Conservation (phyloP, 495 filamentous ascomycete genomes). For the Pseudoneurospora amorphoporcata region DNA sequence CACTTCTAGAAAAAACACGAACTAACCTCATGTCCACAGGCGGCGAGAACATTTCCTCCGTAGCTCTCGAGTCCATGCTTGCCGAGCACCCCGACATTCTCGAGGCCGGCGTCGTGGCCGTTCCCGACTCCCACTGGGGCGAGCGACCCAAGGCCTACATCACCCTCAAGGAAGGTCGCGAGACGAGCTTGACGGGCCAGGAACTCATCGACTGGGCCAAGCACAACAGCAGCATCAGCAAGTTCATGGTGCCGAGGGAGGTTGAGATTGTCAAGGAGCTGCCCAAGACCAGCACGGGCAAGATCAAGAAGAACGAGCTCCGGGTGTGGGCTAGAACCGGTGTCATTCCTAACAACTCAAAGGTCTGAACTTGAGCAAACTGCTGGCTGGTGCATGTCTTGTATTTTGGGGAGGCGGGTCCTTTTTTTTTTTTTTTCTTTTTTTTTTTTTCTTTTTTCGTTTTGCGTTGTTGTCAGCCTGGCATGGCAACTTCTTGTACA, state of each 20-base stretch:
- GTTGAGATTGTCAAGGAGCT: slow-evolving; percentile 81
- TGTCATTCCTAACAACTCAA: not conserved
- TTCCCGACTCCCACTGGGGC: slow-evolving; percentile 86
- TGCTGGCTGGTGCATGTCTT: not conserved
- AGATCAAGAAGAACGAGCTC: slow-evolving; percentile 90
- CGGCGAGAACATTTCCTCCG: slow-evolving; percentile 92
- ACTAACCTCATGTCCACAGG: slow-evolving; percentile 37
- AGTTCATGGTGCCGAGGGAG: slow-evolving; percentile 92
- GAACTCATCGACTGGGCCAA: slow-evolving; percentile 84
- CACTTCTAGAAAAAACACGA: not conserved
- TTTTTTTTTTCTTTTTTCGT: not conserved
- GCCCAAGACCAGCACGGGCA: slow-evolving; percentile 94
- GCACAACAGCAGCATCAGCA: slow-evolving; percentile 64
- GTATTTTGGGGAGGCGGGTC: not conserved
- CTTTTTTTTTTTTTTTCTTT: not conserved
- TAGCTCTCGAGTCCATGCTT: slow-evolving; percentile 89
- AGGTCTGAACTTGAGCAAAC: not conserved
- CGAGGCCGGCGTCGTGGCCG: slow-evolving; percentile 84
- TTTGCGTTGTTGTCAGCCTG: not conserved
- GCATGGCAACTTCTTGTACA: no score
- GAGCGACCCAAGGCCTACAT: slow-evolving; percentile 91
- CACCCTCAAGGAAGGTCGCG: slow-evolving; percentile 54
- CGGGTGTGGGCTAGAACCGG: slow-evolving; percentile 69
- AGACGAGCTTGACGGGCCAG: slow-evolving; percentile 46
- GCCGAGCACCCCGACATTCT: slow-evolving; percentile 79